Percentiles rank a stretch among this genome's conserved stretches.
Evolutionary conservation across 2,329 filamentous ascomycete species (phyloP).

Genomic region (Ophiostoma triangulosporum): DNA sequence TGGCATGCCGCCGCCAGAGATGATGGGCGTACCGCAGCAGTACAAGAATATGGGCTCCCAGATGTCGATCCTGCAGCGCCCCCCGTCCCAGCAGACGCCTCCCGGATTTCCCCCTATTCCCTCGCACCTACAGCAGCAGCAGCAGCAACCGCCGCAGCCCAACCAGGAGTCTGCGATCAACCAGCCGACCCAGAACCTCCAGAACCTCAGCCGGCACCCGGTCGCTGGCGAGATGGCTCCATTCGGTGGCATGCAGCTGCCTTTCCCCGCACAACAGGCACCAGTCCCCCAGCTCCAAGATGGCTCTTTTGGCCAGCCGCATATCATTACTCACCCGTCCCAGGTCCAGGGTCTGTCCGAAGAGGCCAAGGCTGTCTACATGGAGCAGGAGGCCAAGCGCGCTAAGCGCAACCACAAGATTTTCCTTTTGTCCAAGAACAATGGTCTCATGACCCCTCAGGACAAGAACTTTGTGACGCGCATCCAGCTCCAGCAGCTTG

Average conservation of each 20-base stretch:
- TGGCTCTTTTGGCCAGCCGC: constrained; percentile 43
- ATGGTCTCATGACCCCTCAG: constrained; percentile 95
- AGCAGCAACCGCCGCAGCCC: constrained; percentile 19
- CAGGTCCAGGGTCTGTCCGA: constrained; percentile 68
- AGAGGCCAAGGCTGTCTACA: constrained; percentile 67
- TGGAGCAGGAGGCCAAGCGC: constrained; percentile 84
- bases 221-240: constrained; percentile 30
- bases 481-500: constrained; percentile 91
- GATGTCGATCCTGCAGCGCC: constrained; percentile 43
- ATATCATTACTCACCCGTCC: constrained; percentile 46
- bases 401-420: constrained; percentile 99
- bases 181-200: constrained; percentile 61
- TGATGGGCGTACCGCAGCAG: constrained; percentile 1
- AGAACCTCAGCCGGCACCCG: constrained; percentile 58
- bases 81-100: constrained; percentile 30
- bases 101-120: constrained; percentile 19
- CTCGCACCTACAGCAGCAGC: constrained; percentile 16
- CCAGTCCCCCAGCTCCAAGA: constrained; percentile 27
- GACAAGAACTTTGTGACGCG: constrained; percentile 99
- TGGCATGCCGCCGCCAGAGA: constrained; percentile 7
- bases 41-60: constrained; percentile 24
- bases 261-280: constrained; percentile 17
- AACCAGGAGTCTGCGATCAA: constrained; percentile 29
- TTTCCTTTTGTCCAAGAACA: constrained; percentile 80
- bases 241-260: constrained; percentile 18